These are phyloP conservation scores for Eragrostis curvula DNA, from an alignment of 176 grass and related monocot genomes.

Conservation along the genomic window DNA sequence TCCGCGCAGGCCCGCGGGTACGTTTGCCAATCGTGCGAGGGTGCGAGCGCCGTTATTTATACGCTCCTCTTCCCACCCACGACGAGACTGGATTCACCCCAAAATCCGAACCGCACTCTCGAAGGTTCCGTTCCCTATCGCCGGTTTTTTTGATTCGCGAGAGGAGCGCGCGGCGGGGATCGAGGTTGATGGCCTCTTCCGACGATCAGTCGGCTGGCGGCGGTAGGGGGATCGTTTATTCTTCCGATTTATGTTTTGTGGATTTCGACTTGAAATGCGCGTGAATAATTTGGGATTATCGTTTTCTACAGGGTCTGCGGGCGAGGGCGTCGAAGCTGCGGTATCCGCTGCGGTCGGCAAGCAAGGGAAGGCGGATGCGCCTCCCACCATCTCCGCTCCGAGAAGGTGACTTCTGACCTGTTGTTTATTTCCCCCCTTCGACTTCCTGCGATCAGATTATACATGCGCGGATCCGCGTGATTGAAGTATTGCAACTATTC, in stretches of 20 bases:
- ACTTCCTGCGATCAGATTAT: not conserved
- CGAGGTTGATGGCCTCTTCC: slow-evolving; percentile 35
- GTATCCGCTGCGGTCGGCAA: slow-evolving; percentile 65
- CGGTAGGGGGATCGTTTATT: not conserved
- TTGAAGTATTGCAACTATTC: not conserved
- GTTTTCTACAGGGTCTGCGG: slow-evolving; percentile 30
- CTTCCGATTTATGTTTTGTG: not conserved
- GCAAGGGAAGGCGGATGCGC: slow-evolving; percentile 50
- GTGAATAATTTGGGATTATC: not conserved
- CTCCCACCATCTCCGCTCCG: slow-evolving; percentile 28
- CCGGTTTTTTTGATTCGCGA: not conserved
- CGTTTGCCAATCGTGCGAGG: not conserved
- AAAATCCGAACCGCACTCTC: not conserved
- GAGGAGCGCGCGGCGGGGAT: not conserved
- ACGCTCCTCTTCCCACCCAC: not conserved
- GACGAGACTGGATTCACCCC: not conserved
- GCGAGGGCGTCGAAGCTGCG: slow-evolving; percentile 62
- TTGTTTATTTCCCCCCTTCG: not conserved
- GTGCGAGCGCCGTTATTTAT: slow-evolving; percentile 16
- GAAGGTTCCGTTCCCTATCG: not conserved
- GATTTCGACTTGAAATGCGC: not conserved
- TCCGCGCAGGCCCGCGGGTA: too few species aligned
- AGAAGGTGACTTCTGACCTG: slow-evolving; percentile 41
- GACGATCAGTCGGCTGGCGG: slow-evolving; percentile 22
- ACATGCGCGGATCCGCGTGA: accelerated